phyloP scores from a whole-genome alignment of 257 asterid genomes.

The Solanum pimpinellifolium region DNA sequence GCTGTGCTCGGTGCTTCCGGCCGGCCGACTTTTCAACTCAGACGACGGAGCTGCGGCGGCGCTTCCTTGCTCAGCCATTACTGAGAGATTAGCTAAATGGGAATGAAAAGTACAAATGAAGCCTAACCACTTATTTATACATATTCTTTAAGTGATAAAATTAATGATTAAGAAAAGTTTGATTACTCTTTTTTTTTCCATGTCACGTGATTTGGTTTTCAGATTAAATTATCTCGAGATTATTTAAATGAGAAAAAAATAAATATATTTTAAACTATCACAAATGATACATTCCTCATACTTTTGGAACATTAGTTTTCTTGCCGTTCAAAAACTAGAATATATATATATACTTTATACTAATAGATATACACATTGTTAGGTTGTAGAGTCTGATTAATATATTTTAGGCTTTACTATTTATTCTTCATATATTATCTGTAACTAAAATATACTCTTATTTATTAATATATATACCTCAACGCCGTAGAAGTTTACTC shows the following conservation, averaged over 20 bases:
- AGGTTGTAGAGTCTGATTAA: no score
- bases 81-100: not conserved
- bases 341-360: no score
- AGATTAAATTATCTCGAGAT: not conserved
- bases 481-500: no score
- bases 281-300: no score
- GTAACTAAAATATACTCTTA: no score
- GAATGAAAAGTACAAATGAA: not conserved
- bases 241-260: not conserved
- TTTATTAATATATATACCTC: no score
- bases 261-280: no score
- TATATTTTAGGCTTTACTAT: no score
- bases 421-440: no score
- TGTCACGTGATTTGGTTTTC: fast-evolving
- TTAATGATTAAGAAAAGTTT: not conserved
- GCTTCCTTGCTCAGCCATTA: constrained; percentile 7
- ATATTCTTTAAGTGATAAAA: not conserved
- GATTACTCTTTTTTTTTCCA: no score
- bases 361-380: no score
- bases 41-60: not conserved
- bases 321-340: no score
- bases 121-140: not conserved
- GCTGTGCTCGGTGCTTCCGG: constrained; percentile 70
- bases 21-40: constrained; percentile 30
- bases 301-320: fast-evolving